phyloP scores from a whole-genome alignment of 2,329 filamentous ascomycete species.

The Penicillium sp. region DNA sequence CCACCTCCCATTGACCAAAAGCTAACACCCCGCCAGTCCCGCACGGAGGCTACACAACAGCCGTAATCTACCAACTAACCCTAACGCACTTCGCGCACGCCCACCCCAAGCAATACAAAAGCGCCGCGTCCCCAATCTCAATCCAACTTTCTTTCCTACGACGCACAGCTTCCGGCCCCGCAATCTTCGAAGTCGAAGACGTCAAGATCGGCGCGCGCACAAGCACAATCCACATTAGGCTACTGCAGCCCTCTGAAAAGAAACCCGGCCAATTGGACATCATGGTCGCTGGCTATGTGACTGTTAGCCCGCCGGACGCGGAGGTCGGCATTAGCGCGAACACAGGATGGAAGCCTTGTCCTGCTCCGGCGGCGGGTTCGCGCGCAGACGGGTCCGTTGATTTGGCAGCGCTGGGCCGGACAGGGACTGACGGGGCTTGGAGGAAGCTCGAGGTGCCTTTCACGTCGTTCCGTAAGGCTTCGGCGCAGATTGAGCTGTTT shows the following conservation, averaged over 20 bases:
- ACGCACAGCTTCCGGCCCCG: slow-evolving; percentile 59
- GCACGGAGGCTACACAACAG: slow-evolving; percentile 68
- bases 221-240: slow-evolving; percentile 61
- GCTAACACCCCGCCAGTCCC: slow-evolving; percentile 53
- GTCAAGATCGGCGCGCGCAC: slow-evolving; percentile 64
- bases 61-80: slow-evolving; percentile 60
- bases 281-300: slow-evolving; percentile 64
- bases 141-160: slow-evolving; percentile 66
- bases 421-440: slow-evolving; percentile 31
- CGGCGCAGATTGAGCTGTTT: slow-evolving; percentile 51
- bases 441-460: slow-evolving; percentile 26
- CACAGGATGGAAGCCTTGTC: slow-evolving; percentile 55
- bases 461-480: slow-evolving; percentile 47
- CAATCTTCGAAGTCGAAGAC: slow-evolving; percentile 58
- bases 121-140: slow-evolving; percentile 58
- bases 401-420: slow-evolving; percentile 18
- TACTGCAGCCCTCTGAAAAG: slow-evolving; percentile 42
- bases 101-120: slow-evolving; percentile 49
- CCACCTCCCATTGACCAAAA: neutral
- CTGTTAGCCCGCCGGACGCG: slow-evolving; percentile 57
- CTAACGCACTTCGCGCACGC: slow-evolving; percentile 60
- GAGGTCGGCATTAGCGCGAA: slow-evolving; percentile 58
- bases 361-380: slow-evolving; percentile 42
- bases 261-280: slow-evolving; percentile 46
- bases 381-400: slow-evolving; percentile 32